phyloP scores from a whole-genome alignment of 2,329 filamentous ascomycete genomes.

The Pseudogymnoascus sp. region DNA sequence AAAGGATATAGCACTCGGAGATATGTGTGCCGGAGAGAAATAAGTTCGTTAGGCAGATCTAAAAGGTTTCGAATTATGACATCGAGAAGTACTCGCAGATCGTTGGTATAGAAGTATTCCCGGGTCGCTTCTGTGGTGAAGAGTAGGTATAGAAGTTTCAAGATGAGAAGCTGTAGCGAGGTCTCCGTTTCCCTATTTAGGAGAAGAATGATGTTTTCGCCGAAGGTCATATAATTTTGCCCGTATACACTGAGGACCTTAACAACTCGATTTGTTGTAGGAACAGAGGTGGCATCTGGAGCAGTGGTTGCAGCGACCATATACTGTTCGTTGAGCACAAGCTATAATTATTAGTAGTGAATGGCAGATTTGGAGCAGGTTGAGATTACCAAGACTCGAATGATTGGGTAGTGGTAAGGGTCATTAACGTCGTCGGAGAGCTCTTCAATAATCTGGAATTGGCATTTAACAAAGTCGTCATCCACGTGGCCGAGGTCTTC shows the following conservation, averaged over 20 bases:
- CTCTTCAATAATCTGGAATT: conserved; percentile 83
- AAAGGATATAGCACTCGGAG: conserved; percentile 86
- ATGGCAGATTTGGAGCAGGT: conserved; percentile 14
- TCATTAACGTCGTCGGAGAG: conserved; percentile 81
- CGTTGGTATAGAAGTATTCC: conserved; percentile 98
- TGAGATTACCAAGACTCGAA: conserved; percentile 72
- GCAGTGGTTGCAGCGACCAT: conserved; percentile 66
- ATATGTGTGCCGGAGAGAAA: conserved; percentile 80
- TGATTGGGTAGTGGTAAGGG: conserved; percentile 92
- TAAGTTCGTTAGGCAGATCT: conserved; percentile 79
- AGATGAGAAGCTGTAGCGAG: conserved; percentile 86
- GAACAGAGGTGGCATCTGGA: conserved; percentile 29
- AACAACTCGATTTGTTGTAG: conserved; percentile 84
- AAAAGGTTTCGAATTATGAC: conserved; percentile 96
- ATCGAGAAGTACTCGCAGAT: conserved; percentile 85
- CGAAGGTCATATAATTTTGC: conserved; percentile 81
- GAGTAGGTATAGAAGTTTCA: conserved; percentile 89
- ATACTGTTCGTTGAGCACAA: conserved; percentile 96
- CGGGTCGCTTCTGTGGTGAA: conserved; percentile 88
- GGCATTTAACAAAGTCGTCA: conserved; percentile 74
- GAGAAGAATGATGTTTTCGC: conserved; percentile 91
- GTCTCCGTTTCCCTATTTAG: conserved; percentile 94
- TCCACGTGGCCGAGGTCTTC: conserved; percentile 70
- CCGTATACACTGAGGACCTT: conserved; percentile 81
- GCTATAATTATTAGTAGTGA: conserved; percentile 39